A percentile compares a stretch with the other conserved stretches of the same genome.
phyloP scores from a whole-genome alignment of 2,329 filamentous ascomycete species.

The Apiospora marii region DNA sequence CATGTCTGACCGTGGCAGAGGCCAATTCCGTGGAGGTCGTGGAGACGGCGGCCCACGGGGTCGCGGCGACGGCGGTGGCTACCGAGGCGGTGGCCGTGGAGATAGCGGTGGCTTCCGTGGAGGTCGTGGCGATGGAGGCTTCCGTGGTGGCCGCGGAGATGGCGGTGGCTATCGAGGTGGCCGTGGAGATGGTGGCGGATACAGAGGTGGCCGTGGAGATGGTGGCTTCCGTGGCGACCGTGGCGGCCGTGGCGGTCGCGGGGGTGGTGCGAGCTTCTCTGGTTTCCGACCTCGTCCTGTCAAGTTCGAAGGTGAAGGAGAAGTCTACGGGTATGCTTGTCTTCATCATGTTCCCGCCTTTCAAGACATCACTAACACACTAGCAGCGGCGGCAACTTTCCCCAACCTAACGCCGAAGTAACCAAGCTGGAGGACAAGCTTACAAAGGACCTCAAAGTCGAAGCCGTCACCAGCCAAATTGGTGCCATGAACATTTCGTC shows the following conservation, averaged over 20 bases:
- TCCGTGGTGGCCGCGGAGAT: slow-evolving; percentile 24
- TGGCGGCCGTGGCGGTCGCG: slow-evolving; percentile 28
- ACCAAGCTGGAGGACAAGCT: slow-evolving; percentile 52
- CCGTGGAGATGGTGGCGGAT: slow-evolving; percentile 33
- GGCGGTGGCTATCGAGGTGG: slow-evolving; percentile 29
- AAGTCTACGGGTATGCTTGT: neutral
- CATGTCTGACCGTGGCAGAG: slow-evolving; percentile 13
- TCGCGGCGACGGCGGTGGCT: slow-evolving; percentile 19
- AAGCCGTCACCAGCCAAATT: slow-evolving; percentile 47
- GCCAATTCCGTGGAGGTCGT: slow-evolving; percentile 16
- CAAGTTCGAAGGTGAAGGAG: slow-evolving; percentile 37
- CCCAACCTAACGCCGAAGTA: slow-evolving; percentile 40
- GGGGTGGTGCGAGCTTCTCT: slow-evolving; percentile 21
- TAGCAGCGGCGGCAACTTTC: slow-evolving; percentile 28
- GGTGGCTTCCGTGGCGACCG: slow-evolving; percentile 27
- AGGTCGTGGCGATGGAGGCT: slow-evolving; percentile 26
- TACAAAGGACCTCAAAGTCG: slow-evolving; percentile 42
- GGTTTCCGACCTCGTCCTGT: slow-evolving; percentile 25
- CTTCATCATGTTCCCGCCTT: neutral
- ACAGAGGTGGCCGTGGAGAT: slow-evolving; percentile 33
- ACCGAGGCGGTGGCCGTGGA: slow-evolving; percentile 8
- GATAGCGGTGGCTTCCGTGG: slow-evolving; percentile 23
- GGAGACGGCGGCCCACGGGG: slow-evolving; percentile 22
- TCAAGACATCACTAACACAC: neutral
- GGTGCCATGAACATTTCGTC: slow-evolving; percentile 43